phyloP scores from a whole-genome alignment of 352 stramenopile species.

The Pythium phragmitis region DNA sequence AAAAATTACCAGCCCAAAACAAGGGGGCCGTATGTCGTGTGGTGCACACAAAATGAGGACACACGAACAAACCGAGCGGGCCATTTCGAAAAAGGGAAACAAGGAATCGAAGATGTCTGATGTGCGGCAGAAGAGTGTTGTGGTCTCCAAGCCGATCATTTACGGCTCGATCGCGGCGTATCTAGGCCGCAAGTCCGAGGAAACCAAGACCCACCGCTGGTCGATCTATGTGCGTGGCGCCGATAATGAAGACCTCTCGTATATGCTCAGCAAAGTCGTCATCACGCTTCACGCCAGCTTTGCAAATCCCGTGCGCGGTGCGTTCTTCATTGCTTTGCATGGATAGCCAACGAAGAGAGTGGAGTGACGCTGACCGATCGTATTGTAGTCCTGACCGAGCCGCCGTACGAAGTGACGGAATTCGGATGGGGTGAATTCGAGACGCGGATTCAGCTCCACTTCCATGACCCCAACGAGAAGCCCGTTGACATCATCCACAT shows the following conservation, averaged over 20 bases:
- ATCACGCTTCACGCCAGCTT: constrained; percentile 97
- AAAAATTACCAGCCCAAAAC: background rate
- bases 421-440: constrained; percentile 98
- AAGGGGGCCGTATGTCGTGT: constrained; percentile 4
- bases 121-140: constrained; percentile 69
- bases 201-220: constrained; percentile 95
- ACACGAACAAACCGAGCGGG: background rate
- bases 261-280: constrained; percentile 96
- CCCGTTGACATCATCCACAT: constrained; percentile 91
- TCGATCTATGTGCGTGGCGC: constrained; percentile 93
- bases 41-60: background rate
- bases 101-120: constrained; percentile 57
- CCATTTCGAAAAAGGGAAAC: background rate
- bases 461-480: constrained; percentile 93
- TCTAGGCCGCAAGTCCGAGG: constrained; percentile 90
- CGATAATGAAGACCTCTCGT: constrained; percentile 93
- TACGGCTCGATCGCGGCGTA: constrained; percentile 95
- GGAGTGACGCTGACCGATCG: background rate
- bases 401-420: constrained; percentile 96
- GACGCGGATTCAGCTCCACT: constrained; percentile 95
- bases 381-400: constrained; percentile 87
- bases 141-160: constrained; percentile 92
- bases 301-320: constrained; percentile 89
- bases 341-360: background rate
- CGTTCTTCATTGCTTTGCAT: background rate